Conservation (phyloP, 306 rosid species). For the Medicago lupulina region DNA sequence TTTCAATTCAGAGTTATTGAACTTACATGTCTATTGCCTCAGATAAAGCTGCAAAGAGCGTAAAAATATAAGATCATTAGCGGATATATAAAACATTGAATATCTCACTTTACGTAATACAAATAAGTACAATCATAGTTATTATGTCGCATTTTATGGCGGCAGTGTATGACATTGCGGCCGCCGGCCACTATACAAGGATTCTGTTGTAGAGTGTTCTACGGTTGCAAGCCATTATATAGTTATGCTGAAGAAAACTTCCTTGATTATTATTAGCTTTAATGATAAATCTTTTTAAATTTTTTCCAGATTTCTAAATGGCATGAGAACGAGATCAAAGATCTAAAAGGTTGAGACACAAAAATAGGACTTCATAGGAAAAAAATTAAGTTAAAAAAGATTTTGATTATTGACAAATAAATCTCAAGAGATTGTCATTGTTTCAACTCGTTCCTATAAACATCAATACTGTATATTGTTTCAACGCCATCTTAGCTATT, state of each 20-base stretch:
- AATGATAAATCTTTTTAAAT: not conserved
- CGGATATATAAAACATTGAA: not conserved
- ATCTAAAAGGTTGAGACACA: conserved; percentile 11
- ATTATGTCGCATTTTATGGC: not conserved
- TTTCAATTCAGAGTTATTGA: conserved; percentile 14
- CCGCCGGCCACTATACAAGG: not conserved
- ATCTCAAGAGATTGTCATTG: conserved; percentile 1
- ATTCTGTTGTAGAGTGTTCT: not conserved
- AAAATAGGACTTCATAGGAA: not conserved
- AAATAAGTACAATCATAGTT: not conserved
- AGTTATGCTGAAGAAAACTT: not conserved
- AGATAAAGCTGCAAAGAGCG: conserved; percentile 69
- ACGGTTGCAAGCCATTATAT: not conserved
- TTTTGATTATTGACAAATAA: conserved; percentile 4
- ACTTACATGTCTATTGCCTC: conserved; percentile 95
- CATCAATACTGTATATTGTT: conserved; percentile 3
- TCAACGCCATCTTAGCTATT: not conserved
- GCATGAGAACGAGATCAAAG: conserved; percentile 1
- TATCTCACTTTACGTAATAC: not conserved
- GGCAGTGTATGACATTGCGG: not conserved
- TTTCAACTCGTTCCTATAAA: not conserved
- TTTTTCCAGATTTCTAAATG: conserved; percentile 3
- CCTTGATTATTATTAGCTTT: conserved; percentile 1
- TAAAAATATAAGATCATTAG: conserved; percentile 12
- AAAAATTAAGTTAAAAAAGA: not conserved